These are phyloP conservation scores for Picochlorum sp. DNA, from an alignment of 139 green algal genomes.

Conservation along the genomic window DNA sequence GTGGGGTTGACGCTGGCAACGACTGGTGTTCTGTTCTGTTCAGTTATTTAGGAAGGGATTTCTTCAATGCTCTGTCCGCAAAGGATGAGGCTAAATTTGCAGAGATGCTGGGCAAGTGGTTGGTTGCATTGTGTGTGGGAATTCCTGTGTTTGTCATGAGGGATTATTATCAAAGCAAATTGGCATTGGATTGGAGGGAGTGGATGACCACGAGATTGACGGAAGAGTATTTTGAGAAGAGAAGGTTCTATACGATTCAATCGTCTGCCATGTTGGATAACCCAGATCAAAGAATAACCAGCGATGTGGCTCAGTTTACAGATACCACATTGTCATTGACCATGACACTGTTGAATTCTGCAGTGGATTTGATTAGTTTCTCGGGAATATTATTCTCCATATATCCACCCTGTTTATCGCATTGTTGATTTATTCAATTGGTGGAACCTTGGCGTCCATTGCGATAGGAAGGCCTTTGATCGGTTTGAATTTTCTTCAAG, in stretches of 20 bases:
- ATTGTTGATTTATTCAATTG: conserved; percentile 83
- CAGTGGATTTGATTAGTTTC: conserved; percentile 91
- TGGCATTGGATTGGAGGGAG: conserved; percentile 88
- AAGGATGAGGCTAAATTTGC: conserved; percentile 71
- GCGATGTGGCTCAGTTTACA: conserved; percentile 81
- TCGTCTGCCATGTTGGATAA: conserved; percentile 67
- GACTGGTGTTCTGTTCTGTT: conserved; percentile 94
- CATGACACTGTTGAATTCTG: conserved; percentile 76
- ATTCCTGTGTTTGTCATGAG: conserved; percentile 87
- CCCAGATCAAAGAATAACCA: conserved; percentile 82
- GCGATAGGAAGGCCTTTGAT: conserved; percentile 69
- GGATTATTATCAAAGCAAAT: conserved; percentile 47
- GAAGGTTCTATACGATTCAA: conserved; percentile 88
- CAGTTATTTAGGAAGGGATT: conserved; percentile 97
- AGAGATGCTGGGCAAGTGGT: conserved; percentile 70
- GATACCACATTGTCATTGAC: conserved; percentile 72
- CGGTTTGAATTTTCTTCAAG: conserved; percentile 93
- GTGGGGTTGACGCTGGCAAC: conserved; percentile 85
- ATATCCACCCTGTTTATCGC: conserved; percentile 95
- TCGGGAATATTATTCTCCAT: conserved; percentile 94
- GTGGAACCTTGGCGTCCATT: conserved; percentile 74
- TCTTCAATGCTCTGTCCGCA: conserved; percentile 91
- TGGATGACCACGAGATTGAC: conserved; percentile 86
- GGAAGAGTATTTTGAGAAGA: conserved; percentile 71
- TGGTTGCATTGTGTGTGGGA: conserved; percentile 39